Conservation (phyloP, 2,329 filamentous ascomycete genomes). For the Sarocladiaceae sp. region DNA sequence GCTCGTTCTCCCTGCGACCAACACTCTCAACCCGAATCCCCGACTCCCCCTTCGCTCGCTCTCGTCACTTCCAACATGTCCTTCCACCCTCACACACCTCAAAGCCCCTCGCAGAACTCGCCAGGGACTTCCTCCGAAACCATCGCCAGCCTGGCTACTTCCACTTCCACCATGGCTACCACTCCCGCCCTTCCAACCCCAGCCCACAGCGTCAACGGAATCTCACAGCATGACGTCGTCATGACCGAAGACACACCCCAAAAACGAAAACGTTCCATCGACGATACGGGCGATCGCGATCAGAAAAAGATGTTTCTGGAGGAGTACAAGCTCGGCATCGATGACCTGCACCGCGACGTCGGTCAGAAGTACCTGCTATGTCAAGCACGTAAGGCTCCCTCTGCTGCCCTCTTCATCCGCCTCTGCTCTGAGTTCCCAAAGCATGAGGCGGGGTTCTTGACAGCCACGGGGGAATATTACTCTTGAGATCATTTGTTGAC, state of each 20-base stretch:
- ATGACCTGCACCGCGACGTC: conserved; percentile 60
- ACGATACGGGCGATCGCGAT: conserved; percentile 46
- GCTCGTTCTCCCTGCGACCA: conserved; percentile 1
- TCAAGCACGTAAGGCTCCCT: conserved; percentile 59
- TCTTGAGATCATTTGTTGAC: conserved; percentile 34
- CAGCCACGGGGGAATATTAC: conserved; percentile 19
- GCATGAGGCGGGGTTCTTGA: conserved; percentile 18
- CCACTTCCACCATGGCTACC: conserved; percentile 38
- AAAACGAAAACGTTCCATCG: conserved; percentile 56
- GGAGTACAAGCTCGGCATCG: conserved; percentile 51
- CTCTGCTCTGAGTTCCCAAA: conserved; percentile 11
- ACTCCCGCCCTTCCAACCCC: conserved; percentile 54
- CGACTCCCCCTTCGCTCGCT: too few relatives aligned
- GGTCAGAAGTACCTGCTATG: conserved; percentile 62
- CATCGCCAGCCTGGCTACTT: conserved; percentile 43
- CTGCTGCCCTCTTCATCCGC: conserved; percentile 23
- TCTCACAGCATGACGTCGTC: conserved; percentile 36
- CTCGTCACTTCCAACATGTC: conserved; percentile 47
- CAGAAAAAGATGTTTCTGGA: conserved; percentile 58
- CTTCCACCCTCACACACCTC: conserved; percentile 61
- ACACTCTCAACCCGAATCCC: neutral
- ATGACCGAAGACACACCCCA: conserved; percentile 48
- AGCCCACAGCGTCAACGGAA: conserved; percentile 55
- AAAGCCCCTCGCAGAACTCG: conserved; percentile 59
- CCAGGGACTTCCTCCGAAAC: conserved; percentile 47